Base-by-base conservation (phyloP, 495 filamentous ascomycete species). In the Platismatia glauca region DNA sequence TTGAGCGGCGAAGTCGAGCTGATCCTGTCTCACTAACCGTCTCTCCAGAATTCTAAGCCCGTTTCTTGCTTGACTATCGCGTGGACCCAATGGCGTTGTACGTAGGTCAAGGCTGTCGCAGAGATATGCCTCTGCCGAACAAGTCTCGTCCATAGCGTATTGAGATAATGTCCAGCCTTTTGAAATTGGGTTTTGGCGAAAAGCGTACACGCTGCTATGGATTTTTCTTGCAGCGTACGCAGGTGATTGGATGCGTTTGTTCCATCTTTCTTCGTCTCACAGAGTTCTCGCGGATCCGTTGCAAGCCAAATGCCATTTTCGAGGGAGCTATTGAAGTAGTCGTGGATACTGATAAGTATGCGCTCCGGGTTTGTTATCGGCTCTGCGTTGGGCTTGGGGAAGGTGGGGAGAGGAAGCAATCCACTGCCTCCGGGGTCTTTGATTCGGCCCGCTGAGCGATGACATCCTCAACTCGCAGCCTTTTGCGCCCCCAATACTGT, bases 11-110 rank as follows among this genome's bases (percentile, higher is more conserved):
- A 29, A 71, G 64, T 34, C 70, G 59, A 61, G 59, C 18, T 68
- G 78, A 77, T 37, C 64, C 61, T 20, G 67, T 44, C 9, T 39
- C 12, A 29, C 24, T 12, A 38, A 9, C 59, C 59, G 55, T 12
- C 18, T 0, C 11, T 61, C 59, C 35, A 61, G 27, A 9, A 1
- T 18, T 4, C 31, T 0, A 55, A 55, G 48, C 31, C 20, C 39
- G 1, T 0, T 0, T 27, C 34, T 18, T 55, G 9, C 33, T 20
- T 0, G 0, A 22, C 18, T 9, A 16, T 61, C 34, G 13, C 34
- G n/a, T 35, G 20, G 20, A 37, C 59, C 34, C 12, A 0, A 9
- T n/a, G 0, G 0, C 31, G 1, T 13, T 31, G 31, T 61, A 15
- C 0, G 4, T 29, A 48, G 3, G 12, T 58, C 29, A 13, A 63